A percentile compares a stretch with the other conserved stretches of the same genome.
phyloP scores from a whole-genome alignment of 73 alveolate genomes.

The Paramecium bursaria region DNA sequence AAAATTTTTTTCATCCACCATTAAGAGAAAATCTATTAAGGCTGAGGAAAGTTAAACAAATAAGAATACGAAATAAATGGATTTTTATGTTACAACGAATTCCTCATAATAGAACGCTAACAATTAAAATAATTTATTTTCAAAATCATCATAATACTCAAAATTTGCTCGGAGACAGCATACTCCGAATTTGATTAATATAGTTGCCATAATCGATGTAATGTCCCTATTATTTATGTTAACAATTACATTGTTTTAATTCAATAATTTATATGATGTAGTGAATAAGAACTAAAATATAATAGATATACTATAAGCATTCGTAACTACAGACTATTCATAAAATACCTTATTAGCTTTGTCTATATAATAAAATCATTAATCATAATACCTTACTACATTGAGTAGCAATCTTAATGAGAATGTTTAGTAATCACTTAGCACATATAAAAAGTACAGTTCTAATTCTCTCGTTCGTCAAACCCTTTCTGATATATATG shows the following conservation, averaged over 20 bases:
- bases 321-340: slow-evolving; percentile 49
- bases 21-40: not conserved
- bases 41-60: slow-evolving; percentile 19
- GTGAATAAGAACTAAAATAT: not conserved
- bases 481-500: not conserved
- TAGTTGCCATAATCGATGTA: not conserved
- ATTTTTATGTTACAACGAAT: not conserved
- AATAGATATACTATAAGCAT: slow-evolving; percentile 16
- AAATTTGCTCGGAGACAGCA: not conserved
- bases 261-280: not conserved
- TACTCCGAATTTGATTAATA: not conserved
- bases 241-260: not conserved
- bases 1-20: too few relatives aligned
- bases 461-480: slow-evolving; percentile 5
- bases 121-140: too few relatives aligned
- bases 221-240: not conserved
- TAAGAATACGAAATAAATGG: not conserved
- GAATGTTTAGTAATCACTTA: not conserved
- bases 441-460: not conserved
- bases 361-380: not conserved
- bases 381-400: not conserved
- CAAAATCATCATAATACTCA: slow-evolving; percentile 3
- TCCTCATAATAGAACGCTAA: not conserved
- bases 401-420: not conserved
- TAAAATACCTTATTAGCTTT: slow-evolving; percentile 17